These are phyloP conservation scores for Crucihimalaya himalaica DNA, from an alignment of 345 rosid species.

Conservation along the genomic window DNA sequence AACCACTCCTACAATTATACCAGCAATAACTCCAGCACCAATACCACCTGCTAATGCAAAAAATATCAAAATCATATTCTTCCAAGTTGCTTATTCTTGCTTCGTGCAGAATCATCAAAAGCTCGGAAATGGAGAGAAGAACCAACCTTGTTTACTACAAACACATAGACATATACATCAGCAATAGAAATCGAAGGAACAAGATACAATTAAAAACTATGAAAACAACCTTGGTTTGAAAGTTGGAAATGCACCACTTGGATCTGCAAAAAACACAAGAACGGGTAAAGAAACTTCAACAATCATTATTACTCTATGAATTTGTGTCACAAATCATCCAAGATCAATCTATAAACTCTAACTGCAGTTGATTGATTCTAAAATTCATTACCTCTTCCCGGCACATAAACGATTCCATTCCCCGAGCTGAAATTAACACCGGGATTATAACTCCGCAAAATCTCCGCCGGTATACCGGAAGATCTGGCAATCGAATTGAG, in stretches of 20 bases:
- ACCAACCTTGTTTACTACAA: conserved; percentile 68
- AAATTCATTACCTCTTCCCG: conserved; percentile 54
- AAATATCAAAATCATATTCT: not conserved
- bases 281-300: not conserved
- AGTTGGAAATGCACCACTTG: conserved; percentile 48
- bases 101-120: conserved; percentile 30
- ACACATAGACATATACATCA: conserved; percentile 32
- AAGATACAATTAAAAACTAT: not conserved
- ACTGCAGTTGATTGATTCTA: not conserved
- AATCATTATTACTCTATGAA: not conserved
- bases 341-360: not conserved
- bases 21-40: conserved; percentile 63
- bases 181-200: not conserved
- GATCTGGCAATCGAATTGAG: conserved; percentile 47
- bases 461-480: conserved; percentile 37
- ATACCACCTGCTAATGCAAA: conserved; percentile 50
- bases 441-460: conserved; percentile 62
- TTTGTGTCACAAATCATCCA: not conserved
- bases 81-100: conserved; percentile 10
- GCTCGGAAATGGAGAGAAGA: conserved; percentile 22
- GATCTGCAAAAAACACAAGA: conserved; percentile 52
- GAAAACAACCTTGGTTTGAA: conserved; percentile 55
- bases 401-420: conserved; percentile 69
- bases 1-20: conserved; percentile 56
- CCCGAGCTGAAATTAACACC: conserved; percentile 60